phyloP scores from a whole-genome alignment of 306 rosid species.

The Trifolium repens region DNA sequence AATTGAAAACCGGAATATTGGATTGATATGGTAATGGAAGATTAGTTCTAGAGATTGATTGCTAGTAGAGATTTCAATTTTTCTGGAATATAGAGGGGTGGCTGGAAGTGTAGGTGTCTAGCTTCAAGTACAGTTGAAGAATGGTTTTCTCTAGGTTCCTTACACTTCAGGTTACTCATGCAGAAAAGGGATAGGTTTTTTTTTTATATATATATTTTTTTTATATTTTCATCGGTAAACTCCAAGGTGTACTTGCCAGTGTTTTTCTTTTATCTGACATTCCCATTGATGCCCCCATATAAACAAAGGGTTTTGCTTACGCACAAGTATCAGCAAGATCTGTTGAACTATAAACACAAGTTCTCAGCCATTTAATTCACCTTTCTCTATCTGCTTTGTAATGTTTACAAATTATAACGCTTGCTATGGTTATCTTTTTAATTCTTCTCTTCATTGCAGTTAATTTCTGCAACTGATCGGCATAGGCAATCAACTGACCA shows the following conservation, averaged over 20 bases:
- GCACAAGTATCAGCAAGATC: slow-evolving; percentile 5
- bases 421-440: slow-evolving; percentile 24
- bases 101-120: background rate
- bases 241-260: background rate
- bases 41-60: background rate
- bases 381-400: slow-evolving; percentile 8
- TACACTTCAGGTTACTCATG: slow-evolving; percentile 7
- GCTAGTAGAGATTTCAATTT: slow-evolving; percentile 1
- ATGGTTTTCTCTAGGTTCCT: background rate
- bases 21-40: background rate
- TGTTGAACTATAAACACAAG: background rate
- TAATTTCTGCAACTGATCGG: slow-evolving; percentile 86
- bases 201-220: background rate
- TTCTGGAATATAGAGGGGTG: slow-evolving; percentile 2
- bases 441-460: slow-evolving; percentile 54
- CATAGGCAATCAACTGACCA: slow-evolving; percentile 93
- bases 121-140: slow-evolving; percentile 7
- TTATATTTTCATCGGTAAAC: background rate
- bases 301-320: slow-evolving; percentile 11
- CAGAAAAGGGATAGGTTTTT: slow-evolving; percentile 1
- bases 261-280: background rate
- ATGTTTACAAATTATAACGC: background rate
- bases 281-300: background rate
- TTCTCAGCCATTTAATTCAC: slow-evolving; percentile 4
- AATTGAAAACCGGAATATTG: background rate